Conservation (phyloP, 257 asterid genomes). For the Eustoma russellianum region DNA sequence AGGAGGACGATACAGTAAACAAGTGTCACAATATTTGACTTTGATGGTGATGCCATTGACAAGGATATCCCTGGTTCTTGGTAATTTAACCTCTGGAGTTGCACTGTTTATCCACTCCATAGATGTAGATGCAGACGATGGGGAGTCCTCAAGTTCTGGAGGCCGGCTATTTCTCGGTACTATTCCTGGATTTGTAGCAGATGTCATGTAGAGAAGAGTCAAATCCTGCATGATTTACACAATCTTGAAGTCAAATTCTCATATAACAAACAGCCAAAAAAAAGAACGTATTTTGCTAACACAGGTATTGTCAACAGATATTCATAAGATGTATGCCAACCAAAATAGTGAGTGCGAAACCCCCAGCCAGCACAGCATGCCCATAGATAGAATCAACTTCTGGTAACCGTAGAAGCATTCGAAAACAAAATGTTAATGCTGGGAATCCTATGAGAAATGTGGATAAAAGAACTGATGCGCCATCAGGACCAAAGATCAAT, state of each 20-base stretch:
- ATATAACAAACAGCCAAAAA: neutral
- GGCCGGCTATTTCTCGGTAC: slow-evolving; percentile 62
- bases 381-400: slow-evolving; percentile 33
- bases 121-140: slow-evolving; percentile 28
- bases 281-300: too few relatives aligned
- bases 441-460: slow-evolving; percentile 59
- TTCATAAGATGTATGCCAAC: slow-evolving; percentile 31
- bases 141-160: slow-evolving; percentile 34
- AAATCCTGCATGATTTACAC: slow-evolving; percentile 42
- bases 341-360: slow-evolving; percentile 50
- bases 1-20: slow-evolving; percentile 81
- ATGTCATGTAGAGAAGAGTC: slow-evolving; percentile 65
- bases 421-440: slow-evolving; percentile 54
- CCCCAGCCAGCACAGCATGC: slow-evolving; percentile 33
- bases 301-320: neutral
- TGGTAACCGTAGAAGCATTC: slow-evolving; percentile 37
- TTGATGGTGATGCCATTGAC: slow-evolving; percentile 57
- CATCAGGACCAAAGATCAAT: slow-evolving; percentile 80
- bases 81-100: slow-evolving; percentile 43
- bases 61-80: slow-evolving; percentile 54
- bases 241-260: slow-evolving; percentile 7
- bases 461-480: slow-evolving; percentile 45
- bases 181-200: slow-evolving; percentile 72
- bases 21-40: slow-evolving; percentile 85
- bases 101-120: slow-evolving; percentile 47